Conservation (phyloP, 306 rosid genomes). For the Cyamopsis tetragonoloba region DNA sequence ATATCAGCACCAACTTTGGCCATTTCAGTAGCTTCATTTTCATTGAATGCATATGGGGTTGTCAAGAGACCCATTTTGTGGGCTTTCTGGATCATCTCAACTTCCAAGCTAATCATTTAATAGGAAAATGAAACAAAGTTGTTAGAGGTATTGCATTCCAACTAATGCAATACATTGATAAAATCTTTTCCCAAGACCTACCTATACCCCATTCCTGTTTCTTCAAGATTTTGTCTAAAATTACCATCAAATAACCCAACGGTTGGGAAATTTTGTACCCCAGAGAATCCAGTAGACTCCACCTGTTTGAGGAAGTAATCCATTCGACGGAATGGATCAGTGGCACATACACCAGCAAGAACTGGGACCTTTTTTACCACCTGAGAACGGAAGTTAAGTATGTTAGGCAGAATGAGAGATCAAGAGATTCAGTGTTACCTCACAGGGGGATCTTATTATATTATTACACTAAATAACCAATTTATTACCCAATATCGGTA, state of each 20-base stretch:
- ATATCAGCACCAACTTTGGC: conserved; percentile 83
- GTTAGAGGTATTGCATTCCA: conserved; percentile 1
- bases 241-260: conserved; percentile 91
- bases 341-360: conserved; percentile 87
- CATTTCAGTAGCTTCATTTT: conserved; percentile 76
- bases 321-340: conserved; percentile 94
- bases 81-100: conserved; percentile 81
- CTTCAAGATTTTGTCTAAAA: conserved; percentile 92
- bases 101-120: conserved; percentile 66
- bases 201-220: conserved; percentile 97
- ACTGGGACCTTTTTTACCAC: conserved; percentile 81
- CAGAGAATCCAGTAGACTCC: conserved; percentile 82
- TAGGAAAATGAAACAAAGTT: conserved; percentile 18
- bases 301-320: conserved; percentile 82
- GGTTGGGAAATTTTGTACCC: conserved; percentile 97
- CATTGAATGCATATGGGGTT: conserved; percentile 85
- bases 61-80: conserved; percentile 91
- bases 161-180: neutral
- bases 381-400: conserved; percentile 39
- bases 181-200: conserved; percentile 31
- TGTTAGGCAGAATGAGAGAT: conserved; percentile 4
- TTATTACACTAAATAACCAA: neutral
- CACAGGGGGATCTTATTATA: neutral
- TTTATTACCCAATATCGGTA: neutral
- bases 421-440: neutral